These are phyloP conservation scores for Stachybotrys echinatus DNA, from an alignment of 2,329 filamentous ascomycete species.

Conservation along the genomic window DNA sequence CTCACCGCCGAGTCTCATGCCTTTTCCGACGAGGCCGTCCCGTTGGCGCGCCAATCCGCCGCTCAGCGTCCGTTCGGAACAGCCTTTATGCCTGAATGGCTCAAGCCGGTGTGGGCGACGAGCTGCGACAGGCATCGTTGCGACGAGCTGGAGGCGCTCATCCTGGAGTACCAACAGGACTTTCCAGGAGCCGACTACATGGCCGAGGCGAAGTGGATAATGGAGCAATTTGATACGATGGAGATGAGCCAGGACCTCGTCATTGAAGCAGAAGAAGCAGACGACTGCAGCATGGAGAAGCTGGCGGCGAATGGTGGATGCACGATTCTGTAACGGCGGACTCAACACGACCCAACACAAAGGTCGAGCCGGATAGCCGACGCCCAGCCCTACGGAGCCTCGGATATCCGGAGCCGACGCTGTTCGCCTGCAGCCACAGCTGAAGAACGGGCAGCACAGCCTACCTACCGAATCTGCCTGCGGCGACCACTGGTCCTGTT, in stretches of 20 bases:
- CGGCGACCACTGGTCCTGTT: no score
- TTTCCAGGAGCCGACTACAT: slow-evolving; percentile 10
- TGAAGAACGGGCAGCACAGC: no score
- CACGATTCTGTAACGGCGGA: no score
- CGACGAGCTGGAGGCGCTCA: slow-evolving; percentile 6
- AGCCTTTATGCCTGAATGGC: slow-evolving; percentile 8
- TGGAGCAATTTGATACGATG: slow-evolving; percentile 7
- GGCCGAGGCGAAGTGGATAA: slow-evolving; percentile 7
- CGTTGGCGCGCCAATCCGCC: slow-evolving; percentile 8
- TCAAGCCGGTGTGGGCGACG: slow-evolving; percentile 12
- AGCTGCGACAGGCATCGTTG: slow-evolving; percentile 4
- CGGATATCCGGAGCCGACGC: no score
- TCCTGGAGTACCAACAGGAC: slow-evolving; percentile 12
- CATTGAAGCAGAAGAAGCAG: no score
- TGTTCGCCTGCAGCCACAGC: no score
- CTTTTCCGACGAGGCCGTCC: slow-evolving; percentile 9
- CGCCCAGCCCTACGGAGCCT: no score
- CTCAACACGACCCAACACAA: no score
- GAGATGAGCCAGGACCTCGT: not conserved
- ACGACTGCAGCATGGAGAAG: no score
- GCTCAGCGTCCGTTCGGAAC: slow-evolving; percentile 11
- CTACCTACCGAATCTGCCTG: no score
- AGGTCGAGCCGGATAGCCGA: no score
- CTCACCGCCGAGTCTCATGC: slow-evolving; percentile 5
- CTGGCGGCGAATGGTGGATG: no score